These are phyloP conservation scores for Puccinia horiana DNA, from an alignment of 1,284 basidiomycete species.

Conservation along the genomic window DNA sequence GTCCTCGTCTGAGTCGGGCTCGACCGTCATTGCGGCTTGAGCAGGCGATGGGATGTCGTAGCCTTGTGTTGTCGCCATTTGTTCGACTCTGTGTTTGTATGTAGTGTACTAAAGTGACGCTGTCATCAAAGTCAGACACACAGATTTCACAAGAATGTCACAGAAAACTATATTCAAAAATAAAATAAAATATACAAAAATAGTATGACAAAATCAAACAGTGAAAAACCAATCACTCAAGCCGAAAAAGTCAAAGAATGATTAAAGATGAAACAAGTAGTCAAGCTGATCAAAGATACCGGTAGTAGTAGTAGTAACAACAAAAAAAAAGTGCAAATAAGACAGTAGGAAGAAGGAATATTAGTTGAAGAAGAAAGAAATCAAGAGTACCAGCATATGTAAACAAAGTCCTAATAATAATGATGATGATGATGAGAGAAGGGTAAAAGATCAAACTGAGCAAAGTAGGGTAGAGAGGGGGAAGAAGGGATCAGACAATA, in stretches of 20 bases:
- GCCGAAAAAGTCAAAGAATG: too few relatives aligned
- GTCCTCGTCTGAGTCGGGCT: constrained; percentile 33
- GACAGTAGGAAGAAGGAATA: background rate
- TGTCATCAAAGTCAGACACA: background rate
- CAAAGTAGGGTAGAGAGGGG: too few relatives aligned
- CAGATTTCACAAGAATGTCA: too few relatives aligned
- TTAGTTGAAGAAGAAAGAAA: background rate
- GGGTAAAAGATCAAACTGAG: background rate
- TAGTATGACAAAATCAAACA: too few relatives aligned
- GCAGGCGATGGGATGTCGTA: constrained; percentile 45
- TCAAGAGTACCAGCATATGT: background rate
- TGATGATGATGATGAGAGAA: background rate
- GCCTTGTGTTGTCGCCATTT: constrained; percentile 10
- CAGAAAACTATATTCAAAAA: too few relatives aligned
- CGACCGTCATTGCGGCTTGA: constrained; percentile 28
- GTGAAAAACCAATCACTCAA: too few relatives aligned
- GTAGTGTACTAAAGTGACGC: too few relatives aligned
- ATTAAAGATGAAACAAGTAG: too few relatives aligned
- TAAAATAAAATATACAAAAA: too few relatives aligned
- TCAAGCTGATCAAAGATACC: too few relatives aligned
- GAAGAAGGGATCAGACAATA: background rate
- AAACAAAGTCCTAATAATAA: background rate
- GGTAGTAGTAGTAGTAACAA: too few relatives aligned
- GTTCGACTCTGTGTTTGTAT: background rate
- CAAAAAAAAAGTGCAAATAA: background rate